Base-by-base conservation (phyloP, 805 yeast species). In the Wickerhamomyces rabaulensis region DNA sequence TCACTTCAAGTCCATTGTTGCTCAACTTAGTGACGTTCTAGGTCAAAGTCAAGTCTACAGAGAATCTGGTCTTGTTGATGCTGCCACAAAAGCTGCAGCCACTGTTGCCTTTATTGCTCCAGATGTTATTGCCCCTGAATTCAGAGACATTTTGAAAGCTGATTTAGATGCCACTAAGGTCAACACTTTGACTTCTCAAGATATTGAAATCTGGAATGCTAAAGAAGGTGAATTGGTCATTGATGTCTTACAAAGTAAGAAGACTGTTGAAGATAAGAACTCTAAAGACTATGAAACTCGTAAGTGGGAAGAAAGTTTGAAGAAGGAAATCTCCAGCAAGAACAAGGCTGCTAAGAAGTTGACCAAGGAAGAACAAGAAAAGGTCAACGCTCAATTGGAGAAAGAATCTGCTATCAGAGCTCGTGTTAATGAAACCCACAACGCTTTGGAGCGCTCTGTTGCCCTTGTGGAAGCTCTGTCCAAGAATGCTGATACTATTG, bases 231-330 rank as follows among this genome's bases (percentile, higher is more conserved):
- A 76, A 40, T 62, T 84, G 45, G 94, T 85, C 2, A 65, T 81
- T 17, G 81, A 87, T 57, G 79, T 87, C 6, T 63, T 87, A 42
- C 76, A 74, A 33, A 59, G 60, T 23, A 67, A 67, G 46, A 68
- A 70, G 27, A 65, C 66, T 29, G 69, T 67, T 5, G 79, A 80
- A 13, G 79, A 79, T 59, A 87, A 86, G 61, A 87, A 87, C 61
- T 69, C 87, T 1, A 90, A 83, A 60, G 96, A 90, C 57, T 88
- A 88, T 56, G 95, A 85, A 56, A 85, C 91, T 2, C 68, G 78
- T 49, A 81, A 87, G 62, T 92, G 98, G 98, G 99, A 94, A 61
- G 90, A 84, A 54, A 77, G 78, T 43, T 76, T 94, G 27, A 79
- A 92, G 56, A 80, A 80, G 52, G 92, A 89, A 58, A 71, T 90